Evolutionary conservation across 306 rosid genomes (phyloP), one percentile per base, ranked within the genome.

Genomic region (Rosa multiflora): DNA sequence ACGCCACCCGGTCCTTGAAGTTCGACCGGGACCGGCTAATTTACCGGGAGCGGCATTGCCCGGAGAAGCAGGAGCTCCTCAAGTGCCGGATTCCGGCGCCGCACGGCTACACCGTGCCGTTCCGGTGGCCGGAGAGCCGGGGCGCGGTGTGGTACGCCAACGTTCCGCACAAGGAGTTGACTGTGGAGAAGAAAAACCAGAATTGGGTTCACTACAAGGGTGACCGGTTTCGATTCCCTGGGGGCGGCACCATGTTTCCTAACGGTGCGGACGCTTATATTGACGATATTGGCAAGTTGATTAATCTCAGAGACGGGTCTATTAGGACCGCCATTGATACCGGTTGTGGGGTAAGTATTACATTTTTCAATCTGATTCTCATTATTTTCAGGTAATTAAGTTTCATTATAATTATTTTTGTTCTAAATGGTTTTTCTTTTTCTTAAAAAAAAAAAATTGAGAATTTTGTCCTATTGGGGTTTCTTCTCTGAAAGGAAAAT

Each of bases 171-270:
- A 90, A 88, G 79, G 90, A 88, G 82, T 58, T 94, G 75, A 88
- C 94, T 0, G 91, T 94, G 55, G 98, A 94, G 90, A 94, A 94
- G 92, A 92, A 86, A 78, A 83, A 74, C 0, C 98, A 94, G 90
- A 94, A 94, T 4, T 94, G 99, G 99, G 88, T 96, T 13, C 86
- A 80, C 76, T 88, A 79, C 78, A 83, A 91, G 6, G 83, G 86
- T 2, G 86, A 88, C 14, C 83, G 93, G 87, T 89, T 96, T 78
- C 84, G 69, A 23, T 96, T 96, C 81, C 99, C 99, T 0, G 99
- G 99, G 4, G 99, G 99, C 23, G 99, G 99, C 35, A 96, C 99
- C 17, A 93, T 93, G 99, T 96, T 96, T 53, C 99, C 96, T 5
- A 86, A 79, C 8, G 99, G 99, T 62, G 99, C 99, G 0, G 79